Conservation (phyloP, 1,284 basidiomycete genomes). For the Apiotrichum gamsii region DNA sequence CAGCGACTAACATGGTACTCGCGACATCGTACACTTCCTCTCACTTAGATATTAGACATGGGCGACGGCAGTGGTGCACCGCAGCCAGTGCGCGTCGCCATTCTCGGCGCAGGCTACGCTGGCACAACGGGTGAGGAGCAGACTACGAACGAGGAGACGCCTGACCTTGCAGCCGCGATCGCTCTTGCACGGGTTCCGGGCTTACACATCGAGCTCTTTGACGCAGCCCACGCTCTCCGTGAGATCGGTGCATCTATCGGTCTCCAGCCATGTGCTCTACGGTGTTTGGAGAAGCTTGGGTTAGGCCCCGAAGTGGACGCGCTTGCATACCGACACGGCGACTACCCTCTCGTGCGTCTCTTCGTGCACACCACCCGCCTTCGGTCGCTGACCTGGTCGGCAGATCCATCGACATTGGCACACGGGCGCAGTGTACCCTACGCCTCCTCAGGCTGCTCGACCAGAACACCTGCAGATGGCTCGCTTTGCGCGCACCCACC, state of each 20-base stretch:
- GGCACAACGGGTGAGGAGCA: neutral
- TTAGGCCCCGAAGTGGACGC: slow-evolving; percentile 9
- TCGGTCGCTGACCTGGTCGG: too few relatives aligned
- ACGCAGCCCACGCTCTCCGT: slow-evolving; percentile 1
- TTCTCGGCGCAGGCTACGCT: neutral
- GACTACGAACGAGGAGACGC: too few relatives aligned
- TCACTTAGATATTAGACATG: too few relatives aligned
- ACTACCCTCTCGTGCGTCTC: slow-evolving; percentile 1
- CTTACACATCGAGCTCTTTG: slow-evolving; percentile 1
- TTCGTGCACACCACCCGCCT: too few relatives aligned
- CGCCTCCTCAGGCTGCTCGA: slow-evolving; percentile 1
- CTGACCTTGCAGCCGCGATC: neutral
- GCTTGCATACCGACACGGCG: slow-evolving; percentile 11
- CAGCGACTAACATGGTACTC: too few relatives aligned
- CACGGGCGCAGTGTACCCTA: slow-evolving; percentile 1
- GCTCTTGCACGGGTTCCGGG: neutral
- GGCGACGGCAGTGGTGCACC: too few relatives aligned
- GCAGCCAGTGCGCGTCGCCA: neutral
- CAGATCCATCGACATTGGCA: neutral
- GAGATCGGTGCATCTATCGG: slow-evolving; percentile 16
- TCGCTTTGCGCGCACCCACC: slow-evolving; percentile 11
- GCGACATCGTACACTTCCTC: too few relatives aligned
- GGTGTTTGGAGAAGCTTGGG: slow-evolving; percentile 15
- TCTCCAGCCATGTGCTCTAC: slow-evolving; percentile 12
- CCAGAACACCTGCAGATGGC: slow-evolving; percentile 8